Base-by-base conservation (phyloP, 257 asterid species). In the Solanum habrochaites region DNA sequence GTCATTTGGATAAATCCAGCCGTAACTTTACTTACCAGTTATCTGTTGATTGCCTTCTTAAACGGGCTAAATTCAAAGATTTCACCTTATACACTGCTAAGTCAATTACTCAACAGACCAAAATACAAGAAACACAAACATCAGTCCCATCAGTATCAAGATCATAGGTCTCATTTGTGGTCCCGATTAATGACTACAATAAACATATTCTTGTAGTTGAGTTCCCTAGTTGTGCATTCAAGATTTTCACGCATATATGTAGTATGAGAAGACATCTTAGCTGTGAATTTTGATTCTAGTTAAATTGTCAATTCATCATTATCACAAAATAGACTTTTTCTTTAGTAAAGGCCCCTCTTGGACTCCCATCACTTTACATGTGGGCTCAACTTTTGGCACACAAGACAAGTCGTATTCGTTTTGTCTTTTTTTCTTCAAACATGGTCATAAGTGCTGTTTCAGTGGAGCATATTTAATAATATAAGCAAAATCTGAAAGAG, bases 381-480 rank as follows among this genome's bases (percentile, higher is more conserved):
- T 89, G 94, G 91, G 88, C 88, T 42, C 90, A 67, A 62, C 87
- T 75, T 91, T 82, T 88, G 89, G 86, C 85, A 83, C 78, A 88
- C 75, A 31, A 80, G 87, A 89, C 89, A 90, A 86, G 86, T 88
- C 85, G 86, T 86, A 82, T 29, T 82, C 88, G 85, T 75, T 86
- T 39, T 93, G 96, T 91, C 90, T 31, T 87, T 87, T 87, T 87
- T 77, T 90, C 90, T 27, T 78, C 92, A 93, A 91, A 90, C 97
- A 95, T 91, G 82, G 70, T 70, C 90, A 89, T 86, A 39, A 89
- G 90, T 93, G 94, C 29, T 93, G 94, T 93, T 93, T 93, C 90
- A 87, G 87, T 91, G 94, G 94, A 90, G 83, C 85, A 80, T 85
- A 85, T 84, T 89, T 91, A 89, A 88, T 90, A 92, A 91, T 93